Conservation (phyloP, 306 rosid species). For the Trifolium dubium region DNA sequence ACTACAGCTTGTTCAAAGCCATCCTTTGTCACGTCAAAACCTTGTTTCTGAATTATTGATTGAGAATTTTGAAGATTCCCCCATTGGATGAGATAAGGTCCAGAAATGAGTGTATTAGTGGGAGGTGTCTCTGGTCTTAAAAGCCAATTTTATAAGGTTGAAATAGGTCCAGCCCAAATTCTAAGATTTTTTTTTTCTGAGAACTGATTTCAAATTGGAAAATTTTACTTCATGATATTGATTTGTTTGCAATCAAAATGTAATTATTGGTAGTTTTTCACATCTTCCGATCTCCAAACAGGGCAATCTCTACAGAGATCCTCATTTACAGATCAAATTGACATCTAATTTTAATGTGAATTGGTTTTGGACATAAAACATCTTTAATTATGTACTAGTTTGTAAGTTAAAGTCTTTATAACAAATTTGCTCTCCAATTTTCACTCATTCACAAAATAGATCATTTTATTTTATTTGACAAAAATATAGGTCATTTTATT, state of each 20-base stretch:
- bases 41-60: constrained; percentile 17
- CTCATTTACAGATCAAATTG: too few relatives aligned
- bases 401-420: too few relatives aligned
- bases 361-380: too few relatives aligned
- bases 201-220: constrained; percentile 14
- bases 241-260: constrained; percentile 6
- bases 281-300: too few relatives aligned
- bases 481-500: too few relatives aligned
- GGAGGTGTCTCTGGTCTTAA: background rate
- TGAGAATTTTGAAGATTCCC: background rate
- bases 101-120: background rate
- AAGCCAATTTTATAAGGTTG: background rate
- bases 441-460: too few relatives aligned
- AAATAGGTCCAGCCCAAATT: background rate
- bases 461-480: too few relatives aligned
- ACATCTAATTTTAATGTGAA: too few relatives aligned
- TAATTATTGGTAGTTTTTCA: background rate
- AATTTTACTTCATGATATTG: constrained; percentile 7
- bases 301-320: too few relatives aligned
- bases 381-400: too few relatives aligned
- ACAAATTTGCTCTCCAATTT: too few relatives aligned
- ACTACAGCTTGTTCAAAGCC: constrained; percentile 23
- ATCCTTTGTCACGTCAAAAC: background rate
- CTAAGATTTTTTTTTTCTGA: background rate
- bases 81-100: background rate